Evolutionary conservation across 257 asterid genomes (phyloP).

Genomic region (Nicotiana knightiana): DNA sequence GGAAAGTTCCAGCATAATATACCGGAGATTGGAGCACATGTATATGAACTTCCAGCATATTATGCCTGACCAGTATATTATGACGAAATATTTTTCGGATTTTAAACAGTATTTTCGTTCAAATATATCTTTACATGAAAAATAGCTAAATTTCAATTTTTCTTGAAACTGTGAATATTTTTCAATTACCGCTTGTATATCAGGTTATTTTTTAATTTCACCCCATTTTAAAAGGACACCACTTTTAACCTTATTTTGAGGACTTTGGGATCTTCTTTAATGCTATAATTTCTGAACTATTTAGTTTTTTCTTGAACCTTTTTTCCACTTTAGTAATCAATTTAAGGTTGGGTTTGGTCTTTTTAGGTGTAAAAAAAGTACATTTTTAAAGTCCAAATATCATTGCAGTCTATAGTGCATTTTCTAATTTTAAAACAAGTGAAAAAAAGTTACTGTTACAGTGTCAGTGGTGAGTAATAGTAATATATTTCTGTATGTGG

Average conservation of each 20-base stretch:
- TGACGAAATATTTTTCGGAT: too few relatives aligned
- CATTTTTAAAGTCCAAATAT: not conserved
- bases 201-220: too few relatives aligned
- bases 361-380: conserved; percentile 15
- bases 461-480: not conserved
- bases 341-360: conserved; percentile 18
- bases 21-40: too few relatives aligned
- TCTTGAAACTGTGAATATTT: too few relatives aligned
- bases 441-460: not conserved
- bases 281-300: not conserved
- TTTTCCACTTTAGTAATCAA: not conserved
- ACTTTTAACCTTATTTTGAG: not conserved
- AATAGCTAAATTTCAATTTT: too few relatives aligned
- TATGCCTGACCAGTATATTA: too few relatives aligned
- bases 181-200: too few relatives aligned
- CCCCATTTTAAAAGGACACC: not conserved
- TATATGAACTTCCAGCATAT: too few relatives aligned
- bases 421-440: not conserved
- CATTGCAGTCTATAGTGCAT: not conserved
- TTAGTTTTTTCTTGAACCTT: not conserved
- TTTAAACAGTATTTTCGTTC: too few relatives aligned
- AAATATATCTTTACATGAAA: too few relatives aligned
- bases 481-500: not conserved
- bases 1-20: too few relatives aligned
- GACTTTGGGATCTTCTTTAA: not conserved